Percentiles rank a stretch among this genome's conserved stretches.
Conservation (phyloP, 2,329 filamentous ascomycete genomes). For the Cercospora sp. region DNA sequence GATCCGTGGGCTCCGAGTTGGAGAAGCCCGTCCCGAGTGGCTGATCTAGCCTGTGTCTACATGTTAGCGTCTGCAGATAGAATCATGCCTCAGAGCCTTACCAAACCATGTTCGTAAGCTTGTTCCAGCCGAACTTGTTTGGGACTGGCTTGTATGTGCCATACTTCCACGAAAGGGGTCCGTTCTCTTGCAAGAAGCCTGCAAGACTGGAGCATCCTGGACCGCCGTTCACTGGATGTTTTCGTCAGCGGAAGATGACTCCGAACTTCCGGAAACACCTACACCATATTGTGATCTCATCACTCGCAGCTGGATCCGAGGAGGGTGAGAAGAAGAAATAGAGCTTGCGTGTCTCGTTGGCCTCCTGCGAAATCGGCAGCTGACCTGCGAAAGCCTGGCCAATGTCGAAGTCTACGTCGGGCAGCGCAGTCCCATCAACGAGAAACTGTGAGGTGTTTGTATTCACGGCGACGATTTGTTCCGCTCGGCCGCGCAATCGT, state of each 20-base stretch:
- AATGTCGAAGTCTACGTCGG: conserved; percentile 38
- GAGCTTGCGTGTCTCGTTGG: conserved; percentile 36
- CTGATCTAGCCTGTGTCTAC: conserved; percentile 45
- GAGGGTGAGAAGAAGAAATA: conserved; percentile 55
- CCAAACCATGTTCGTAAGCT: conserved; percentile 75
- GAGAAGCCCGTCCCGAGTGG: conserved; percentile 46
- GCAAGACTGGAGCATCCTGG: conserved; percentile 30
- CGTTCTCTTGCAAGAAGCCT: conserved; percentile 28
- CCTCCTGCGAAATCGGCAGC: conserved; percentile 34
- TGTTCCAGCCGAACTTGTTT: conserved; percentile 53
- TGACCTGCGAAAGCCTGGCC: conserved; percentile 40
- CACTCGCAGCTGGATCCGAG: conserved; percentile 45
- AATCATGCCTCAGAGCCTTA: not conserved
- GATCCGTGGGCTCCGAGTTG: conserved; percentile 36
- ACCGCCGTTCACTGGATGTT: conserved; percentile 35
- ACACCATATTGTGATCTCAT: conserved; percentile 42
- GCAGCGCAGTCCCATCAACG: conserved; percentile 33
- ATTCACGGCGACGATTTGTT: not conserved
- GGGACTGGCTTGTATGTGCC: conserved; percentile 43
- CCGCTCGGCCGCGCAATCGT: not conserved
- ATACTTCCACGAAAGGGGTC: conserved; percentile 47
- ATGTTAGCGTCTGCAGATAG: not conserved
- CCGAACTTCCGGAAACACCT: conserved; percentile 13
- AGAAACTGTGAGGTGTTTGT: not conserved
- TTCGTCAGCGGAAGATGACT: not conserved